Base-by-base conservation (phyloP, 768 basidiomycete genomes). In the Lentinus tigrinus region DNA sequence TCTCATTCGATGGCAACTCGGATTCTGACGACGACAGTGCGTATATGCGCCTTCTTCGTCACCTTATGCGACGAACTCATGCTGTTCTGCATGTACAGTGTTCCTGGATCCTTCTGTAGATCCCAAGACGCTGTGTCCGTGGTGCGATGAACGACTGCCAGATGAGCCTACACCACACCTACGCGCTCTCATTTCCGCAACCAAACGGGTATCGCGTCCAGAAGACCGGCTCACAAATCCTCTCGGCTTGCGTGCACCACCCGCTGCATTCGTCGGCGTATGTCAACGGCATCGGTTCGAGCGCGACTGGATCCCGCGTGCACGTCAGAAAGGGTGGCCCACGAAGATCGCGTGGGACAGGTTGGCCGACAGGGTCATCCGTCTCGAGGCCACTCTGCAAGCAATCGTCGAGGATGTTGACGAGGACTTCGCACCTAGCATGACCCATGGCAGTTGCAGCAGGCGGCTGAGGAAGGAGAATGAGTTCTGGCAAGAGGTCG, bases 231-330 rank as follows among this genome's bases (percentile, higher is more conserved):
- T 84, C 2, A 75, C 78, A 9, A 94, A 94, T 63, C 79, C 84
- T 7, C 73, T 83, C 13, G 92, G 91, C 3, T 74, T 91, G 51
- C 75, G 69, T 39, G 81, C 81, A 4, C 70, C 76, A 0, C 67
- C 81, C 47, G 72, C 79, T 0, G 72, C 77, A 10, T 94, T 85
- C 64, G 80, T 89, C 44, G 76, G 78, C 3, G 81, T 89, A 0
- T 94, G 92, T 65, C 87, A 89, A 63, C 80, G 90, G 4, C 92
- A 94, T 73, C 79, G 81, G 7, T 93, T 92, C 61, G 92, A 94
- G 72, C 81, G 77, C 19, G 74, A 85, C 54, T 81, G 87, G 56
- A 74, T 94, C 3, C 92, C 92, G 0, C 80, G 85, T 60, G 92
- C 91, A 4, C 76, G 84, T 50, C 68, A 72, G 34, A 81, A 81